phyloP scores from a whole-genome alignment of 2,329 filamentous ascomycete species.

The Trichoderma guizhouense region DNA sequence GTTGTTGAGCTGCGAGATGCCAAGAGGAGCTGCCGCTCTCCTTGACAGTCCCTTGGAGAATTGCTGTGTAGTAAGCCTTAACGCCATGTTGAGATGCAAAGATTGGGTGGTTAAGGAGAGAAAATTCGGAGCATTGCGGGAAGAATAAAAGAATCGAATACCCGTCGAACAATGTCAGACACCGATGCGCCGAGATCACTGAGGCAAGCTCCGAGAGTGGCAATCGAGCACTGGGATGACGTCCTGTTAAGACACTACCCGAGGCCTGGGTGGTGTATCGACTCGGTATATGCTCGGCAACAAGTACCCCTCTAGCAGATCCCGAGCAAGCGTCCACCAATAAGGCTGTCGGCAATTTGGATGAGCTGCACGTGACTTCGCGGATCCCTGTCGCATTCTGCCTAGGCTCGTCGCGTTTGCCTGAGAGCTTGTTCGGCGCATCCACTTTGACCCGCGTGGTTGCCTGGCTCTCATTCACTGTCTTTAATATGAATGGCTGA shows the following conservation, averaged over 20 bases:
- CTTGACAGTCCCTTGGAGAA: slow-evolving; percentile 29
- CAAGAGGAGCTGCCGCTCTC: slow-evolving; percentile 27
- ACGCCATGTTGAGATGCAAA: slow-evolving; percentile 28
- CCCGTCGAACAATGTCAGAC: neutral
- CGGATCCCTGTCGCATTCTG: slow-evolving; percentile 26
- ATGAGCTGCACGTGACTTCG: slow-evolving; percentile 31
- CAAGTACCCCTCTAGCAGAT: slow-evolving; percentile 19
- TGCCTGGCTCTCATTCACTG: neutral
- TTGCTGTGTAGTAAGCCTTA: slow-evolving; percentile 31
- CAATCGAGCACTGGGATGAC: slow-evolving; percentile 1
- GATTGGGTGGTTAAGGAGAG: neutral
- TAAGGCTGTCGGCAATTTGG: slow-evolving; percentile 25
- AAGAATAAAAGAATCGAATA: neutral
- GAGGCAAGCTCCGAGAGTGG: slow-evolving; percentile 17
- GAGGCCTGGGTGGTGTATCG: neutral
- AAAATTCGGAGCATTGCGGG: neutral
- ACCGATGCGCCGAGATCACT: slow-evolving; percentile 17
- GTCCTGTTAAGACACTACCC: neutral
- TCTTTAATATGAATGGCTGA: neutral
- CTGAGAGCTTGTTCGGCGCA: slow-evolving; percentile 24
- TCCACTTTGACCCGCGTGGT: slow-evolving; percentile 17
- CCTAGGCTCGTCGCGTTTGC: slow-evolving; percentile 31
- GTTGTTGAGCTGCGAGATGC: slow-evolving; percentile 30
- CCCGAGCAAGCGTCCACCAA: slow-evolving; percentile 23
- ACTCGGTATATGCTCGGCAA: neutral